These are phyloP conservation scores for Lepidopterella palustris DNA, from an alignment of 495 filamentous ascomycete species.

Conservation along the genomic window DNA sequence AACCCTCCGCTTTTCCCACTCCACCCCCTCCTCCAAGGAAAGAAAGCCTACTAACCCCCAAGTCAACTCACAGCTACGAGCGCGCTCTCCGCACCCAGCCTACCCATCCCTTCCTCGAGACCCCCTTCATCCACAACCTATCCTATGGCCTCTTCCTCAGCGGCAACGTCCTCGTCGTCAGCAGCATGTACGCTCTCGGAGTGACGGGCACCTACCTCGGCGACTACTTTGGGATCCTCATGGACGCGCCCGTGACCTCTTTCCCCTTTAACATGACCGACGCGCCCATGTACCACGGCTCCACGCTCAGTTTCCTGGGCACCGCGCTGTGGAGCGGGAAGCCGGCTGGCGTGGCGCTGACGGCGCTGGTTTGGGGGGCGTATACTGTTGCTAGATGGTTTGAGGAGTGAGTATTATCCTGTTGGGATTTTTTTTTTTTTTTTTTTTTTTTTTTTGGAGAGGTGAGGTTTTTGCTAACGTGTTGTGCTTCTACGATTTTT, in stretches of 20 bases:
- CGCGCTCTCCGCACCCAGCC: conserved; percentile 73
- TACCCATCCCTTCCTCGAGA: conserved; percentile 55
- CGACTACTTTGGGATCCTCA: conserved; percentile 97
- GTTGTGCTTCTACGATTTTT: conserved; percentile 21
- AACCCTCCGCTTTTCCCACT: conserved; percentile 41
- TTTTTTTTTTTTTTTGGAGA: background rate
- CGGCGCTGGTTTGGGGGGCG: conserved; percentile 63
- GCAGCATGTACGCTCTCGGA: conserved; percentile 86
- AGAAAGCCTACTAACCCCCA: conserved; percentile 1
- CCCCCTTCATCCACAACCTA: conserved; percentile 45
- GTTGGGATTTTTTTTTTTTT: conserved; percentile 5
- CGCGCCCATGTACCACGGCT: conserved; percentile 96
- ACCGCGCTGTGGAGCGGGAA: conserved; percentile 83
- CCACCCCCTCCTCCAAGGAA: conserved; percentile 28
- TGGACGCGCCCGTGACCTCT: conserved; percentile 85
- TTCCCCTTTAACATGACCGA: conserved; percentile 93
- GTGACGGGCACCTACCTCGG: conserved; percentile 95
- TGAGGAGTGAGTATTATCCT: conserved; percentile 61
- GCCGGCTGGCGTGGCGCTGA: conserved; percentile 78
- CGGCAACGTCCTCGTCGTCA: conserved; percentile 81
- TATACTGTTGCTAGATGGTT: conserved; percentile 80
- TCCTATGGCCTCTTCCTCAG: conserved; percentile 62
- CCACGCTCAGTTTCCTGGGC: conserved; percentile 84
- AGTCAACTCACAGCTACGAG: conserved; percentile 47
- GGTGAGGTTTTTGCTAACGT: background rate